phyloP scores from a whole-genome alignment of 2,329 filamentous ascomycete genomes.

The Trichoderma endophyticum region DNA sequence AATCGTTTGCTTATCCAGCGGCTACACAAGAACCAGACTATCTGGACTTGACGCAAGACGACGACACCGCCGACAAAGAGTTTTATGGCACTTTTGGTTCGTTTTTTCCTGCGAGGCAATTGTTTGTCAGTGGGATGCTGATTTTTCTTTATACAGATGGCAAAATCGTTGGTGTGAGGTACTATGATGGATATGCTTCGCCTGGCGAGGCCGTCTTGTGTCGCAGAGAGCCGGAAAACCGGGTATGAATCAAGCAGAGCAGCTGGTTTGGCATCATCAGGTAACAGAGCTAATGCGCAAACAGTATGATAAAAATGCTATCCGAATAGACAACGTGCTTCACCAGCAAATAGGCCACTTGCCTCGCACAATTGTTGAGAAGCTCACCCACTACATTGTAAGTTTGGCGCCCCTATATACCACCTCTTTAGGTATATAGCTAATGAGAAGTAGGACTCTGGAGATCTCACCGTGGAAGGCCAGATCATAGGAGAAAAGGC shows the following conservation, averaged over 20 bases:
- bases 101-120: constrained; percentile 14
- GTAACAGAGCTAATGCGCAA: background rate
- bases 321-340: constrained; percentile 74
- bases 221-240: constrained; percentile 64
- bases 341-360: constrained; percentile 76
- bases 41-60: constrained; percentile 46
- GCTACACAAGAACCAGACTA: constrained; percentile 36
- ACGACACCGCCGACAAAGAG: constrained; percentile 41
- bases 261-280: background rate
- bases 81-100: constrained; percentile 47
- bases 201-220: constrained; percentile 61
- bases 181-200: constrained; percentile 61
- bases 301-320: constrained; percentile 71
- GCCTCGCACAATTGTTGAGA: constrained; percentile 62
- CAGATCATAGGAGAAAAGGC: constrained; percentile 64
- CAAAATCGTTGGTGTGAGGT: constrained; percentile 53
- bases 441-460: constrained; percentile 44
- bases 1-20: background rate
- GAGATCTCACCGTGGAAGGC: constrained; percentile 64
- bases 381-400: constrained; percentile 70
- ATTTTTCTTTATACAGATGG: constrained; percentile 32
- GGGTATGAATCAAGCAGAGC: constrained; percentile 30
- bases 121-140: background rate
- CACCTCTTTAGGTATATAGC: background rate
- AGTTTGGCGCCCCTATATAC: constrained; percentile 20